Evolutionary conservation across 805 yeast genomes (phyloP), one percentile per base, ranked within the genome.

Genomic region (Brettanomyces naardenensis): DNA sequence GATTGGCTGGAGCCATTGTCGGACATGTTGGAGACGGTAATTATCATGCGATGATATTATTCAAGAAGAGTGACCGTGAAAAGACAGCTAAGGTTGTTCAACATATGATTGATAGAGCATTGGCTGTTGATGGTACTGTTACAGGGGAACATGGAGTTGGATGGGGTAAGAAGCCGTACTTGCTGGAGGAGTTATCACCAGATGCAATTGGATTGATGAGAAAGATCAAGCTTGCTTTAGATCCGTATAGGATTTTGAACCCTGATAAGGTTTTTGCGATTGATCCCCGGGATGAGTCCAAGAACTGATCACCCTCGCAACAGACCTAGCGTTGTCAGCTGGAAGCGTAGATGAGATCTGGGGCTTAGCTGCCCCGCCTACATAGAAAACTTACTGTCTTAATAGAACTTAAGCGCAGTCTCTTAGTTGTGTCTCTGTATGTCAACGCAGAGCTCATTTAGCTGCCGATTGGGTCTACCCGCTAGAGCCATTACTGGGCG

Each of bases 1-100:
- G 87, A 0, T 62, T 83, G 38, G 47, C 59, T 11, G 78, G 80
- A 14, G 73, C 89, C 5, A 71, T 82, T 19, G 77, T 87, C 53
- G 95, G 95, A 4, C 95, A 87, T 56, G 87, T 82, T 22, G 95
- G 95, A 10, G 95, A 87, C 59, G 95, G 95, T 19, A 87, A 87
- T 60, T 84, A 87, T 64, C 95, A 87, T 54, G 82, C 85, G 11
- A 69, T 84, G 41, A 49, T 58, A 18, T 51, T 87, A 23, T 62
- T 80, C 37, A 86, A 78, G 59, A 73, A 77, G 43, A 63, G 67
- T 37, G 69, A 78, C 42, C 61, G 69, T 38, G 52, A 48, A 6
- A 61, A 63, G 36, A 80, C 76, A 15, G 74, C 72, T 43, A 58
- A 55, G 2, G 59, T 80, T 18, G 95, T 84, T 9, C 78, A 79